Percentiles rank a stretch among this genome's conserved stretches.
These are phyloP conservation scores for Bombardia bombarda DNA, from an alignment of 495 filamentous ascomycete species.

Conservation along the genomic window DNA sequence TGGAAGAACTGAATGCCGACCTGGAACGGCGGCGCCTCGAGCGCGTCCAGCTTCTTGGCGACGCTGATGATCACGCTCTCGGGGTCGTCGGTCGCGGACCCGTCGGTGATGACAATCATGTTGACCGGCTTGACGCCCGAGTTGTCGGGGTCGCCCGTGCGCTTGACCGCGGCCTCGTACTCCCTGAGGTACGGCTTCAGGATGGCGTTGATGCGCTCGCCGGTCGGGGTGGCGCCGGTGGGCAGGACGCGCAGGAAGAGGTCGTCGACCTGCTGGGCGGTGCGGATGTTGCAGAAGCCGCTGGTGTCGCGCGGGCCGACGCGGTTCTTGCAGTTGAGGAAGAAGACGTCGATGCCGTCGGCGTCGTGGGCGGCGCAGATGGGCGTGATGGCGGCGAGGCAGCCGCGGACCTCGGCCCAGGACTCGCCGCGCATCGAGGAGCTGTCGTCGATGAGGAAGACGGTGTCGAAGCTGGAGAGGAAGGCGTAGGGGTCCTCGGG, in stretches of 20 bases:
- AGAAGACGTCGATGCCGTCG: conserved; percentile 93
- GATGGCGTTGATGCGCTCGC: conserved; percentile 62
- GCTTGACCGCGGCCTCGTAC: conserved; percentile 25
- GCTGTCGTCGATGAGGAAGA: conserved; percentile 92
- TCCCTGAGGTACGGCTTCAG: conserved; percentile 57
- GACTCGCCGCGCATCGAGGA: conserved; percentile 71
- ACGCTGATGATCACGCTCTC: conserved; percentile 60
- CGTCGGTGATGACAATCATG: conserved; percentile 91
- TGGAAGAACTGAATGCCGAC: conserved; percentile 97
- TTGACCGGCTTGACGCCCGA: conserved; percentile 71
- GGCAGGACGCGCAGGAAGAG: conserved; percentile 45
- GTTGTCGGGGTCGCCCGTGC: conserved; percentile 33
- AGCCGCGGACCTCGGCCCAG: conserved; percentile 70
- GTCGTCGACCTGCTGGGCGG: conserved; percentile 7
- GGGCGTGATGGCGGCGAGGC: conserved; percentile 69
- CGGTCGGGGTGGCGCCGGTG: conserved; percentile 64
- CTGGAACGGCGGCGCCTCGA: conserved; percentile 73
- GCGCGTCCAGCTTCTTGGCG: conserved; percentile 62
- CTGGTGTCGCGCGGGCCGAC: conserved; percentile 5
- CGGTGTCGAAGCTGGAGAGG: conserved; percentile 78
- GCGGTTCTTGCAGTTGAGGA: conserved; percentile 59
- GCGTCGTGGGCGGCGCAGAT: conserved; percentile 76
- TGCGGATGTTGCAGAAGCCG: conserved; percentile 16
- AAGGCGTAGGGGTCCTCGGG: conserved; percentile 70
- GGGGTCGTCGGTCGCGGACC: conserved; percentile 65